Conservation (phyloP, 2,329 filamentous ascomycete species). For the Beauveria bassiana region DNA sequence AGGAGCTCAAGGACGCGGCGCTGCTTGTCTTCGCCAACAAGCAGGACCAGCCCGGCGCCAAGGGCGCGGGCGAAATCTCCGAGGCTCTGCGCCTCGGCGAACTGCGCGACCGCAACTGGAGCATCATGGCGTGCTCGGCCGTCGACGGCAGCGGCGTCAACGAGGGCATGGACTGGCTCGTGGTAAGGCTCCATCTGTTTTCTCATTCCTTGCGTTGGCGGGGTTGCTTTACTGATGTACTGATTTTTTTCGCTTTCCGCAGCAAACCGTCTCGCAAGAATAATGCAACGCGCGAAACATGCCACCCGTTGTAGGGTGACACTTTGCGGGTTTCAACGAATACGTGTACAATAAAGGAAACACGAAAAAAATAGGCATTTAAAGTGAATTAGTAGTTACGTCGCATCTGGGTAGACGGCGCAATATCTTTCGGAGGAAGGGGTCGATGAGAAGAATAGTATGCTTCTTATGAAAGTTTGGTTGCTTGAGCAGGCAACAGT, state of each 20-base stretch:
- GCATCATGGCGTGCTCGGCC: constrained; percentile 94
- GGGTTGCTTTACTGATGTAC: neutral
- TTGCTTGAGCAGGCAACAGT: neutral
- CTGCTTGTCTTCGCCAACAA: constrained; percentile 97
- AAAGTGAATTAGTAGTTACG: constrained; percentile 12
- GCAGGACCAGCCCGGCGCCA: constrained; percentile 94
- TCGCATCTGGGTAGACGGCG: constrained; percentile 22
- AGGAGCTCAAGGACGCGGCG: constrained; percentile 87
- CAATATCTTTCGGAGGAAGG: neutral
- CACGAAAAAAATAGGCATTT: neutral
- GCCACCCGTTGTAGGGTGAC: neutral
- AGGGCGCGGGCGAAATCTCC: constrained; percentile 93
- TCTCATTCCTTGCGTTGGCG: constrained; percentile 6
- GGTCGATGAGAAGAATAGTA: neutral
- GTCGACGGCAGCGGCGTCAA: constrained; percentile 91
- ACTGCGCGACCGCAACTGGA: constrained; percentile 95
- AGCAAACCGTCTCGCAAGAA: constrained; percentile 27
- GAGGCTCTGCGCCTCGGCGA: constrained; percentile 86
- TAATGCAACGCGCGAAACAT: neutral
- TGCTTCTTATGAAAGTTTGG: neutral
- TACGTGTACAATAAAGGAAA: neutral
- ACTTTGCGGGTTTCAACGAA: neutral
- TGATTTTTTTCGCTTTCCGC: neutral
- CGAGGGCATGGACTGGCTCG: constrained; percentile 99
- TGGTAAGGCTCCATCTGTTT: constrained; percentile 48